Evolutionary conservation across 805 yeast genomes (phyloP).

Genomic region (Saccharomycopsis sp.): DNA sequence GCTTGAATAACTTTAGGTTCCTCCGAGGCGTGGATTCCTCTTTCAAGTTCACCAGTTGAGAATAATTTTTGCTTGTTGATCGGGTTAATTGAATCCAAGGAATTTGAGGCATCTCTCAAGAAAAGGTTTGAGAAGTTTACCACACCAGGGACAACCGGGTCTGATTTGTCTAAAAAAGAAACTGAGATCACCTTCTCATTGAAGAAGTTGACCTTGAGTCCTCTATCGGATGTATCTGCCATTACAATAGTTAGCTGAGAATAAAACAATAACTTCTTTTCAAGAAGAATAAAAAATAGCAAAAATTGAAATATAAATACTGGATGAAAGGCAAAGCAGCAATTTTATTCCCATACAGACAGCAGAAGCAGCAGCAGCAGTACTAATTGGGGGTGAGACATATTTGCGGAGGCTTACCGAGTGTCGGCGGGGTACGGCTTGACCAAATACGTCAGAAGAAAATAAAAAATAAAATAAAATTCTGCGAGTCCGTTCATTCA

Average conservation of each 20-base stretch:
- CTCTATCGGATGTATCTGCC: background rate
- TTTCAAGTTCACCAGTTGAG: conserved; percentile 43
- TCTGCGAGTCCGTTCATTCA: no score
- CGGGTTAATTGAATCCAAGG: conserved; percentile 43
- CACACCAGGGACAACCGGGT: conserved; percentile 9
- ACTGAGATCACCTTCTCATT: conserved; percentile 6
- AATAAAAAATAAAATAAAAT: no score
- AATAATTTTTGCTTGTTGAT: conserved; percentile 54
- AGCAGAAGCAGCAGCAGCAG: no score
- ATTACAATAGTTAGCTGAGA: background rate
- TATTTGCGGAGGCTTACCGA: no score
- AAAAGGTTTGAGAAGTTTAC: conserved; percentile 40
- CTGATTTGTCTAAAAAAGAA: conserved; percentile 7
- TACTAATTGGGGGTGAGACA: no score
- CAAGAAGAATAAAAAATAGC: no score
- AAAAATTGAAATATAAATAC: no score
- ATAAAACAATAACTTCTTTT: background rate
- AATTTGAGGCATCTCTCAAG: conserved; percentile 55
- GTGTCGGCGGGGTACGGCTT: no score
- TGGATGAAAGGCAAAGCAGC: no score
- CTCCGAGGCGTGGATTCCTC: conserved; percentile 30
- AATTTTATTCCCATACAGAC: no score
- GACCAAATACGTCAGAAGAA: no score
- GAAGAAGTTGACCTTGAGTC: conserved; percentile 6
- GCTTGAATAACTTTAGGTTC: conserved; percentile 9